These are phyloP conservation scores for Miscanthus sacchariflorus DNA, from an alignment of 202 grass and related monocot species.

Conservation along the genomic window DNA sequence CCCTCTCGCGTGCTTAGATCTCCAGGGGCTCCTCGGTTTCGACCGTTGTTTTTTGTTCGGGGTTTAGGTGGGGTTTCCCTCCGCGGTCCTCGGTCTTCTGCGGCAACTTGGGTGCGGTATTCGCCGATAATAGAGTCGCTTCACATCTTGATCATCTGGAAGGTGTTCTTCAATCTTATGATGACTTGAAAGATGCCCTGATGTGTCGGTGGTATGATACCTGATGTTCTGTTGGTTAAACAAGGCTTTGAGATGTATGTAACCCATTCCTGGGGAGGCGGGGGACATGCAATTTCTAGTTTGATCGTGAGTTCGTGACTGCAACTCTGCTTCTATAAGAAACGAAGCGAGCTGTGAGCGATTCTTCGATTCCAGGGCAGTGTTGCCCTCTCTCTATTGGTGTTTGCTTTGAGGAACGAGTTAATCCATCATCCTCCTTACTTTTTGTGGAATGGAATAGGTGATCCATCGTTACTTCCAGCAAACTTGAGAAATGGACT, in stretches of 20 bases:
- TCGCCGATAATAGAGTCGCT: not conserved
- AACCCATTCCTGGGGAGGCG: not conserved
- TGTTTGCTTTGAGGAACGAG: not conserved
- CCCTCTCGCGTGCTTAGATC: not conserved
- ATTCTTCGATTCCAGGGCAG: not conserved
- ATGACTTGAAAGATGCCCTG: not conserved
- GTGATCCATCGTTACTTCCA: not conserved
- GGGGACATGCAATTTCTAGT: not conserved
- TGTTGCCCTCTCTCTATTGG: too few species aligned
- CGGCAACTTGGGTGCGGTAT: not conserved
- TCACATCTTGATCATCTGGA: not conserved
- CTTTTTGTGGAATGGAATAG: not conserved
- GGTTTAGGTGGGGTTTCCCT: slow-evolving; percentile 21
- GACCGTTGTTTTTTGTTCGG: not conserved
- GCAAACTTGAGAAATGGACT: not conserved
- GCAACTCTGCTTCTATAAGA: not conserved
- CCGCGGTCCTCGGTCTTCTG: not conserved
- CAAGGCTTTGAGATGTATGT: not conserved
- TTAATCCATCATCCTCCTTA: not conserved
- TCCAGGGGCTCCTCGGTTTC: not conserved
- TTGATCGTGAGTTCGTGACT: not conserved
- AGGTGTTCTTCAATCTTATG: not conserved
- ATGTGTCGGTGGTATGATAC: not conserved
- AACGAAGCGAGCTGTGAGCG: not conserved
- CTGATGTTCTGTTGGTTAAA: not conserved